A percentile compares a stretch with the other conserved stretches of the same genome.
Evolutionary conservation across 2,329 filamentous ascomycete genomes (phyloP).

Genomic region (Claviceps cyperi): DNA sequence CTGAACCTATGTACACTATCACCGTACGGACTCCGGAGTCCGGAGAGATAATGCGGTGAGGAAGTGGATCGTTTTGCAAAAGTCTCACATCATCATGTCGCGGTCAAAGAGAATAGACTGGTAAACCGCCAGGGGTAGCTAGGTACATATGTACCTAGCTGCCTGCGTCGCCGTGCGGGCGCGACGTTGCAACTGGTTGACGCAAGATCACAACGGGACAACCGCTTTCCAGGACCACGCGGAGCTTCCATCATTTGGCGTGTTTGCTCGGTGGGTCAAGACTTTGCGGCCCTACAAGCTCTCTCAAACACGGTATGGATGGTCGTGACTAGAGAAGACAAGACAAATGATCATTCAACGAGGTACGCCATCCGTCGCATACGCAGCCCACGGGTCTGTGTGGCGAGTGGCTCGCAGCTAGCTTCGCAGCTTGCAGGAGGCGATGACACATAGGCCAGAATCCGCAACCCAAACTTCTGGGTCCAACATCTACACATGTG

Average conservation of each 20-base stretch:
- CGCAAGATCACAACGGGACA: not conserved
- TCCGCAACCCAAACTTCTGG: not conserved
- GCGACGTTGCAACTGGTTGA: not conserved
- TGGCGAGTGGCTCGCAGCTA: not conserved
- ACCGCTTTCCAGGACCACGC: conserved; percentile 3
- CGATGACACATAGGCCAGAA: not conserved
- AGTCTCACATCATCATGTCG: not conserved
- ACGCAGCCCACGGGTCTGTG: not conserved
- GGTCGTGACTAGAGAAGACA: conserved; percentile 2
- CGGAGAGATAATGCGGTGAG: not conserved
- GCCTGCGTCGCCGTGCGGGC: not conserved
- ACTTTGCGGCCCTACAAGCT: no score
- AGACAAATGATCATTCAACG: not conserved
- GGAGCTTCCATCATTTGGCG: conserved; percentile 2
- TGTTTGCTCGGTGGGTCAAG: not conserved
- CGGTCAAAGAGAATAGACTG: not conserved
- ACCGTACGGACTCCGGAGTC: not conserved
- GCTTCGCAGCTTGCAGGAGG: not conserved
- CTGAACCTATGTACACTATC: not conserved
- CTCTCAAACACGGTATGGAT: conserved; percentile 3
- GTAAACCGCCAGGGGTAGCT: not conserved
- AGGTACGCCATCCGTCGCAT: conserved; percentile 8
- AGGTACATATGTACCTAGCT: not conserved
- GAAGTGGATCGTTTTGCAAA: not conserved
- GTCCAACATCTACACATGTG: not conserved